Evolutionary conservation across 2,329 filamentous ascomycete genomes (phyloP), one percentile per base, ranked within the genome.

Genomic region (Pseudocercospora pini-densiflorae): DNA sequence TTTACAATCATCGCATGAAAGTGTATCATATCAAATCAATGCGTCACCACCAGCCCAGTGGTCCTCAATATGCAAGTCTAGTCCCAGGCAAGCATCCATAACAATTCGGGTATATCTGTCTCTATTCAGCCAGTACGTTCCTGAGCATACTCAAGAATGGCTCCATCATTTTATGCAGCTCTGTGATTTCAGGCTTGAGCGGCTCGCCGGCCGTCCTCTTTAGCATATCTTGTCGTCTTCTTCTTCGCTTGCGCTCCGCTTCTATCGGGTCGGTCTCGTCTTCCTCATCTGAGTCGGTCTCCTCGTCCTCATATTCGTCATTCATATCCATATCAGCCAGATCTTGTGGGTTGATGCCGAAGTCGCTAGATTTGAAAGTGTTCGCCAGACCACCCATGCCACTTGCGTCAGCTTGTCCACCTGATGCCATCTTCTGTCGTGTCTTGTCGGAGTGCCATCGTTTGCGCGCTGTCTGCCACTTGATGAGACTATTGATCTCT

Each of bases 371-470:
- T 74, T 86, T 89, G 81, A 98, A 96, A 14, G 74, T 75, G 79
- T 82, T 19, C 77, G 74, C 70, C 84, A 82, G 24, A 83, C 88
- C 8, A 85, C 87, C 6, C 85, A 84, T 61, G 55, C 55, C 31
- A 31, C 55, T 43, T 81, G 85, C 79, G 27, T 84, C 83, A 21
- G 77, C 79, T 5, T 65, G 36, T 74, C 79, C 82, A 75, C 94
- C 93, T 1, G 93, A 93, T 0, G 95, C 95, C 95, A 99, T 98
- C 85, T 99, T 99, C 82, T 98, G 95, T 62, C 94, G 85, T 8
- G 95, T 99, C 85, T 99, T 99, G 81, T 97, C 93, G 68, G 94
- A 89, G 78, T 99, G 95, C 95, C 95, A 99, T 81, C 94, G 94
- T 85, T 99, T 98, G 63, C 95, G 86, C 49, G 92, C 92, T 77